Evolutionary conservation across 306 rosid genomes (phyloP).

Genomic region (Cucurbita moschata): DNA sequence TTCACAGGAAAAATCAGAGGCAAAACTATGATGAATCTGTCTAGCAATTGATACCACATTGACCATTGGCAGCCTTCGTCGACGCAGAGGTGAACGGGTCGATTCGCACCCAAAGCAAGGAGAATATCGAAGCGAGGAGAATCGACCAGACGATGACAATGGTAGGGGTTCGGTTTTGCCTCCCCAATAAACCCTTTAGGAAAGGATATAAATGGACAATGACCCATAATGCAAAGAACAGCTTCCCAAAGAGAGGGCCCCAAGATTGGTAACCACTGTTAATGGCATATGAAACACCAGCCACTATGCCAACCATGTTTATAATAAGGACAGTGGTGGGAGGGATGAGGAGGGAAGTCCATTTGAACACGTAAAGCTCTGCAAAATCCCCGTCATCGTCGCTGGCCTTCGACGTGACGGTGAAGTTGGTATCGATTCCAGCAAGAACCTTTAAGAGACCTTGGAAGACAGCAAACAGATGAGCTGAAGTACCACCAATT

Average conservation of each 20-base stretch:
- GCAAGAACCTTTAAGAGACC: conserved; percentile 66
- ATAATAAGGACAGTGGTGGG: conserved; percentile 60
- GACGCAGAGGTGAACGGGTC: conserved; percentile 40
- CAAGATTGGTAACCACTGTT: conserved; percentile 73
- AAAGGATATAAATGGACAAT: conserved; percentile 65
- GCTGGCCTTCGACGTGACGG: conserved; percentile 59
- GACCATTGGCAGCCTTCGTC: conserved; percentile 21
- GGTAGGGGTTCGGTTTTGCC: conserved; percentile 58
- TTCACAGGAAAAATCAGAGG: conserved; percentile 2
- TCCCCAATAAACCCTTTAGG: conserved; percentile 67
- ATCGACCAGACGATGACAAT: conserved; percentile 63
- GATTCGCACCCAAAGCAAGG: conserved; percentile 65
- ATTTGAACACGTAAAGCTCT: conserved; percentile 60
- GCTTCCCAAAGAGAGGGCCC: conserved; percentile 67
- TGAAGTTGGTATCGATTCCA: conserved; percentile 60
- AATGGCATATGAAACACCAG: conserved; percentile 54
- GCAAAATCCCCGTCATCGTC: conserved; percentile 61
- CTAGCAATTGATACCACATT: conserved; percentile 57
- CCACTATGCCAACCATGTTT: conserved; percentile 57
- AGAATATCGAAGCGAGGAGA: conserved; percentile 67
- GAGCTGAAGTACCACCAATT: conserved; percentile 96
- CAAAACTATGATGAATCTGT: not conserved
- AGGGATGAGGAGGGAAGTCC: conserved; percentile 71
- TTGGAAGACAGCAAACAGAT: conserved; percentile 94
- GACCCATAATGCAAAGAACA: conserved; percentile 62